Percentiles rank a stretch among this genome's conserved stretches.
Evolutionary conservation across 2,329 filamentous ascomycete genomes (phyloP).

Genomic region (Colletotrichum ledebouriae): DNA sequence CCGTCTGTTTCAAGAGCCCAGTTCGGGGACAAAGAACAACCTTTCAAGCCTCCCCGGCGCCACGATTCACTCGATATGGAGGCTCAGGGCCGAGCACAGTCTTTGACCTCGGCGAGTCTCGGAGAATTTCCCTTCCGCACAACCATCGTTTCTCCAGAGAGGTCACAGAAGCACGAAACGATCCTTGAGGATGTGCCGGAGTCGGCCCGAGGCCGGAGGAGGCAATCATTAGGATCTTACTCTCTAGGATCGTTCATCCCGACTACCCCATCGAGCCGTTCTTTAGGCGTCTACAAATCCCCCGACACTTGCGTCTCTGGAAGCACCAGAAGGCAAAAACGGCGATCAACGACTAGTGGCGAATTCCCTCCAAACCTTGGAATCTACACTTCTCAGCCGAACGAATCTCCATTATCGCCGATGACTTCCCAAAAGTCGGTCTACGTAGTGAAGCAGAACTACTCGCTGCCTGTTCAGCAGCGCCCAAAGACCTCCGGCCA

Average conservation of each 20-base stretch:
- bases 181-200: conserved; percentile 33
- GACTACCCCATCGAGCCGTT: conserved; percentile 14
- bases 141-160: conserved; percentile 26
- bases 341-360: conserved; percentile 22
- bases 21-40: conserved; percentile 41
- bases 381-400: conserved; percentile 30
- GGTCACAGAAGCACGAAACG: conserved; percentile 26
- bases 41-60: conserved; percentile 24
- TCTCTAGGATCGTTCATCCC: conserved; percentile 42
- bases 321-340: conserved; percentile 6
- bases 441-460: conserved; percentile 44
- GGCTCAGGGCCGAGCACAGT: conserved; percentile 36
- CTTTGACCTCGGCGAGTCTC: conserved; percentile 42
- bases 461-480: conserved; percentile 40
- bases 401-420: conserved; percentile 29
- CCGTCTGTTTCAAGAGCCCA: conserved; percentile 34
- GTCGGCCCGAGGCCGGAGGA: conserved; percentile 22
- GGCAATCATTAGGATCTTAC: conserved; percentile 41
- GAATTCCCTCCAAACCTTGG: conserved; percentile 19
- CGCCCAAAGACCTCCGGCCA: conserved; percentile 32
- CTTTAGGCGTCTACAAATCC: conserved; percentile 1
- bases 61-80: conserved; percentile 18
- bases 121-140: conserved; percentile 38
- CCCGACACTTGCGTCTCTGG: neutral
- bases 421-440: conserved; percentile 44